Evolutionary conservation across 305 asterid species (phyloP).

Genomic region (Petunia hybrid): DNA sequence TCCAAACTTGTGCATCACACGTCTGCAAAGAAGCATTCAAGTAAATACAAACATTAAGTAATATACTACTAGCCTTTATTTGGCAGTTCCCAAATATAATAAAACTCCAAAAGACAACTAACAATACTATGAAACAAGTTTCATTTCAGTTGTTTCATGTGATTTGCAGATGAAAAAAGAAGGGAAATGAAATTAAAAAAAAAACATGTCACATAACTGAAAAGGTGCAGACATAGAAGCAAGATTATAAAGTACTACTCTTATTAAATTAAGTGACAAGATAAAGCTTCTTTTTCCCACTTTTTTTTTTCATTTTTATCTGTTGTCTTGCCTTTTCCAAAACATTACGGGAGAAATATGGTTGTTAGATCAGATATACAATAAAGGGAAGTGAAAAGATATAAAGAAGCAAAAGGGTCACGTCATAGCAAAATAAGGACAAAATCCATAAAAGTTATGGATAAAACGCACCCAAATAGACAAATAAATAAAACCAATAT

Average conservation of each 20-base stretch:
- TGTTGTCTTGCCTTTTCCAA: constrained; percentile 30
- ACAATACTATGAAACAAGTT: neutral
- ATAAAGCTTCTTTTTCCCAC: neutral
- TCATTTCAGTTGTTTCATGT: constrained; percentile 20
- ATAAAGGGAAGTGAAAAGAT: constrained; percentile 36
- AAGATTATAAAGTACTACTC: neutral
- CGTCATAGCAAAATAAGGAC: constrained; percentile 33
- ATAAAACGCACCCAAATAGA: constrained; percentile 15
- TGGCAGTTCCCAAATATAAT: constrained; percentile 13
- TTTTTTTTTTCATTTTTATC: constrained; percentile 36
- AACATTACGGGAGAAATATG: constrained; percentile 32
- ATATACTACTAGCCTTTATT: neutral
- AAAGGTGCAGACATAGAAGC: neutral
- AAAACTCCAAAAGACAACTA: constrained; percentile 9
- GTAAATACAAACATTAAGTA: neutral
- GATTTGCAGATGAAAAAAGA: constrained; percentile 9
- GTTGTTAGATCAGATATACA: constrained; percentile 27
- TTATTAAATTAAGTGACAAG: neutral
- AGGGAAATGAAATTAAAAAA: neutral
- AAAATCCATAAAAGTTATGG: constrained; percentile 32
- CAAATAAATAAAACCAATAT: constrained; percentile 14
- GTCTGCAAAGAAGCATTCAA: constrained; percentile 7
- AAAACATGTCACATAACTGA: neutral
- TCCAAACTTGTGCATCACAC: constrained; percentile 13
- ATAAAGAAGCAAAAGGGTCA: constrained; percentile 38